A percentile compares a stretch with the other conserved stretches of the same genome.
Conservation (phyloP, 345 rosid genomes). For the Syzygium oleosum region DNA sequence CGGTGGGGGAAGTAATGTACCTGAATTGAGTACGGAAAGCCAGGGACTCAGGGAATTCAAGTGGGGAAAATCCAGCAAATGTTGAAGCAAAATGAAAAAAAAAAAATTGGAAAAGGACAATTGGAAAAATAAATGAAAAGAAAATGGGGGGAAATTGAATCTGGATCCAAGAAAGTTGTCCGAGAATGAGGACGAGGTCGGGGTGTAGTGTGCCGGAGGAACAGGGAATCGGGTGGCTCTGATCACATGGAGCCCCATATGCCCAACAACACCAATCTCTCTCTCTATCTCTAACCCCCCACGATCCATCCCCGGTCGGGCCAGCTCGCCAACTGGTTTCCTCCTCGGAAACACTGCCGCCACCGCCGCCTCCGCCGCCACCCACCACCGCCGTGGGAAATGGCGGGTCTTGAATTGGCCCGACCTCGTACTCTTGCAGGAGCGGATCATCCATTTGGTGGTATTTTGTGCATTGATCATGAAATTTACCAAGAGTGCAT, state of each 20-base stretch:
- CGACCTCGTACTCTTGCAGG: neutral
- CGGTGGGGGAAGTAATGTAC: neutral
- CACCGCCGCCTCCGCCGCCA: neutral
- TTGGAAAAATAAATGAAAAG: neutral
- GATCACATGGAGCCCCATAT: slow-evolving; percentile 16
- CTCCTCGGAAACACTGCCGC: slow-evolving; percentile 21
- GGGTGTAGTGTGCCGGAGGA: neutral
- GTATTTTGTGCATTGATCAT: neutral
- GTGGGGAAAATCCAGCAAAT: neutral
- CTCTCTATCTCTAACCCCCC: neutral
- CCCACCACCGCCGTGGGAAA: neutral
- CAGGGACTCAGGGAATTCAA: neutral
- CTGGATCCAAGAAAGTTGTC: neutral
- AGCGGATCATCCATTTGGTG: neutral
- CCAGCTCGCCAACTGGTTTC: slow-evolving; percentile 11
- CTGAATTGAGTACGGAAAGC: neutral
- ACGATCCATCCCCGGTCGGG: neutral
- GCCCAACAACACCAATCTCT: slow-evolving; percentile 7
- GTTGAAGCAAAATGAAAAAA: neutral
- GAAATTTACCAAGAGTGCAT: neutral
- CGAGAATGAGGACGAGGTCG: neutral
- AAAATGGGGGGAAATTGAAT: neutral
- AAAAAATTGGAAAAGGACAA: neutral
- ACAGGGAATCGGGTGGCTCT: slow-evolving; percentile 14
- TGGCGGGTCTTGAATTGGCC: neutral